phyloP scores from a whole-genome alignment of 2,329 filamentous ascomycete species.

The Alternaria viburni region DNA sequence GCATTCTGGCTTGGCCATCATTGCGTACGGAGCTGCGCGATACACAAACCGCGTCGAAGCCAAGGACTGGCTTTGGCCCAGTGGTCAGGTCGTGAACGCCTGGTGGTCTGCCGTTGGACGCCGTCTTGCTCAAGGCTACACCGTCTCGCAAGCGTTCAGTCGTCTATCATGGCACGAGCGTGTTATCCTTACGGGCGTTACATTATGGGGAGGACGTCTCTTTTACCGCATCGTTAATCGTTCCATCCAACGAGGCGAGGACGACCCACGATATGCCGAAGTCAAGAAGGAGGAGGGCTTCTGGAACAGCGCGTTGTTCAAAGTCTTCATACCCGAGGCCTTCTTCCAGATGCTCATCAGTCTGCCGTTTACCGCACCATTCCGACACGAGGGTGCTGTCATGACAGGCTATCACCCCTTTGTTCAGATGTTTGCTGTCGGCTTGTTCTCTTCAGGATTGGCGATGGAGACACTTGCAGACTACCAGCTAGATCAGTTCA shows the following conservation, averaged over 20 bases:
- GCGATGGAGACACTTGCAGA: conserved; percentile 64
- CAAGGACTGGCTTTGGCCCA: conserved; percentile 68
- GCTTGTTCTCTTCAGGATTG: conserved; percentile 63
- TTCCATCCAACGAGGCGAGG: conserved; percentile 57
- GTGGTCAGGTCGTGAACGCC: conserved; percentile 62
- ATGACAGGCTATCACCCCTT: conserved; percentile 46
- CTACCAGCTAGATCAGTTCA: conserved; percentile 61
- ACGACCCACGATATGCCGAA: conserved; percentile 63
- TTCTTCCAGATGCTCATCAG: conserved; percentile 63
- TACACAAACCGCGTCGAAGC: conserved; percentile 62
- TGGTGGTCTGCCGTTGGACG: conserved; percentile 66
- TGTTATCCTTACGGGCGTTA: conserved; percentile 62
- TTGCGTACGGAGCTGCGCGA: conserved; percentile 60
- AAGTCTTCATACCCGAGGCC: conserved; percentile 64
- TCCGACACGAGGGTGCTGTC: conserved; percentile 54
- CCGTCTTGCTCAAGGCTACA: conserved; percentile 56
- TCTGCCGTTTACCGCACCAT: conserved; percentile 63
- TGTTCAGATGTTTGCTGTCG: conserved; percentile 56
- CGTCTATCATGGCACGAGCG: conserved; percentile 62
- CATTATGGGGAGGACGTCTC: conserved; percentile 63
- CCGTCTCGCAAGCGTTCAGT: conserved; percentile 55
- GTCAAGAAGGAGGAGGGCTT: conserved; percentile 60
- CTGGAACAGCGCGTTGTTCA: conserved; percentile 64
- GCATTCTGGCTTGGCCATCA: conserved; percentile 59
- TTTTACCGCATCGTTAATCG: conserved; percentile 62